Evolutionary conservation across 1,284 basidiomycete genomes (phyloP).

Genomic region (Tylopilus orsonianus): DNA sequence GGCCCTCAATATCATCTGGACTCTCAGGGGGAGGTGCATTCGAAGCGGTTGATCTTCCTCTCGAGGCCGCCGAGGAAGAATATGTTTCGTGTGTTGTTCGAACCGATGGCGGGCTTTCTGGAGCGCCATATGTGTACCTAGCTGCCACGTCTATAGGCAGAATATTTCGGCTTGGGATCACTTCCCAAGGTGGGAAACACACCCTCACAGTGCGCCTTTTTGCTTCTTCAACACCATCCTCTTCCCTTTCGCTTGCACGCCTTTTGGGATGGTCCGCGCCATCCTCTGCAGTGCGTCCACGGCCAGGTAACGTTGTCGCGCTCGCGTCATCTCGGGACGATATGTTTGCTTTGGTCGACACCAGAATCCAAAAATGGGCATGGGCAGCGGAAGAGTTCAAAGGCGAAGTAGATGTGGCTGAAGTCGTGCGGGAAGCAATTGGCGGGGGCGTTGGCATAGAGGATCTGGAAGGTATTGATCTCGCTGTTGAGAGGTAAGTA

Average conservation of each 20-base stretch:
- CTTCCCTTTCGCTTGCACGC: constrained; percentile 53
- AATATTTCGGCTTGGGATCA: constrained; percentile 62
- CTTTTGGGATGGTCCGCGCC: constrained; percentile 55
- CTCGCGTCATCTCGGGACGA: constrained; percentile 46
- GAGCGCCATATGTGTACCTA: constrained; percentile 42
- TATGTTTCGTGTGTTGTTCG: constrained; percentile 63
- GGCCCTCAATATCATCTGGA: constrained; percentile 79
- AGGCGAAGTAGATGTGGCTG: constrained; percentile 52
- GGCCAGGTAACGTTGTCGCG: constrained; percentile 59
- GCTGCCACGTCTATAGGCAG: constrained; percentile 65
- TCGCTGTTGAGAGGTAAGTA: constrained; percentile 60
- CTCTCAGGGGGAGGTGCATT: constrained; percentile 78
- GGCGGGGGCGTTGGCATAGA: constrained; percentile 41
- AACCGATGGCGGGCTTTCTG: constrained; percentile 38
- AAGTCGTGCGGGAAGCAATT: constrained; percentile 45
- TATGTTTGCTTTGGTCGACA: constrained; percentile 66
- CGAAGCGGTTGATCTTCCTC: constrained; percentile 48
- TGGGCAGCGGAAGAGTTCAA: constrained; percentile 59
- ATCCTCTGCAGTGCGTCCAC: constrained; percentile 28
- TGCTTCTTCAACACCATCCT: constrained; percentile 48
- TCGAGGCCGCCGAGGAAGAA: constrained; percentile 49
- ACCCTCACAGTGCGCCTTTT: constrained; percentile 58
- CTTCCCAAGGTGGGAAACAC: constrained; percentile 66
- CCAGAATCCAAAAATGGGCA: constrained; percentile 67
- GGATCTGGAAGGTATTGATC: constrained; percentile 69